phyloP scores from a whole-genome alignment of 192 early-diverging fungal genomes.

The Coemansia sp. region DNA sequence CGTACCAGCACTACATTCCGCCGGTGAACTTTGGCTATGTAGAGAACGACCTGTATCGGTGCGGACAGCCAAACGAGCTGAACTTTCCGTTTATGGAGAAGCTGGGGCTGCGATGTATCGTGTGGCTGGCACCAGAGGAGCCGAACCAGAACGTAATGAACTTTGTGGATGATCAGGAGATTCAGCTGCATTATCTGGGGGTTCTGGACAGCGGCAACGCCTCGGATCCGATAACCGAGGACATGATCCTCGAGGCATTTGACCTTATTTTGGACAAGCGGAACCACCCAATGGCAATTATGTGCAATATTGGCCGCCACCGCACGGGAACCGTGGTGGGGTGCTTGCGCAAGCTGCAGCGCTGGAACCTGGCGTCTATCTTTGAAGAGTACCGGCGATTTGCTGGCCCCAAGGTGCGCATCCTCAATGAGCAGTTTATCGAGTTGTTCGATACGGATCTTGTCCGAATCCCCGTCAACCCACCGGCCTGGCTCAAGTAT shows the following conservation, averaged over 20 bases:
- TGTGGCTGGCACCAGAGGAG: constrained; percentile 95
- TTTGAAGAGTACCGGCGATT: constrained; percentile 98
- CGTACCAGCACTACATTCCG: constrained; percentile 50
- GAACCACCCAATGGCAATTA: constrained; percentile 93
- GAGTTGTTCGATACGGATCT: constrained; percentile 97
- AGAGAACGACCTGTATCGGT: constrained; percentile 94
- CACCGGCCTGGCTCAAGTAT: constrained; percentile 71
- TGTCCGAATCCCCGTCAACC: constrained; percentile 71
- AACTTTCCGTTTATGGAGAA: constrained; percentile 99
- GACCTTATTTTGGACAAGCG: constrained; percentile 78
- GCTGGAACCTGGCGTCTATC: constrained; percentile 97
- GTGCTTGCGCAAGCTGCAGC: constrained; percentile 93
- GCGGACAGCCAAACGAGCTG: constrained; percentile 96
- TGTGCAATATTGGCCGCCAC: constrained; percentile 98
- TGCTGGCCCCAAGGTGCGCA: constrained; percentile 91
- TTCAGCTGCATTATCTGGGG: constrained; percentile 86
- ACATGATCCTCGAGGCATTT: constrained; percentile 86
- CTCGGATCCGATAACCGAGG: constrained; percentile 97
- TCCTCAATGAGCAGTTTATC: constrained; percentile 95
- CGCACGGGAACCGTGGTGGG: constrained; percentile 98
- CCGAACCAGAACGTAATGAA: constrained; percentile 91
- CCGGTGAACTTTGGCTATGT: constrained; percentile 91
- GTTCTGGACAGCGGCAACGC: constrained; percentile 78
- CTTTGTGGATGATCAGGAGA: constrained; percentile 99
- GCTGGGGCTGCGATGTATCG: constrained; percentile 86